Conservation (phyloP, 2,329 filamentous ascomycete genomes). For the Thelonectria blattea region DNA sequence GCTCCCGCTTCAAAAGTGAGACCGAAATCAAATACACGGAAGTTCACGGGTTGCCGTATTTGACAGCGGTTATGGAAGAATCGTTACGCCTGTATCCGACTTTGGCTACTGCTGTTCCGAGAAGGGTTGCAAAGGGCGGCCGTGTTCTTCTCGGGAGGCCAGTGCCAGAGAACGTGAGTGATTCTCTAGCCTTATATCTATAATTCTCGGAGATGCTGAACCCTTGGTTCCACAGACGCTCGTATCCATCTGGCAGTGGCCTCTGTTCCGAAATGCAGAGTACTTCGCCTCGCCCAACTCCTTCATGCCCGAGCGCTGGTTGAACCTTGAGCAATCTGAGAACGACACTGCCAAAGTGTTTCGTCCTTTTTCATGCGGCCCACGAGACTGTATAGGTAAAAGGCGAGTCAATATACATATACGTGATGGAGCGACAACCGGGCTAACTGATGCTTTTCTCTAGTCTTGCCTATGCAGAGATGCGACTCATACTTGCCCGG, state of each 20-base stretch:
- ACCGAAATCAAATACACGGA: constrained; percentile 44
- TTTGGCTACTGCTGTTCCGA: constrained; percentile 29
- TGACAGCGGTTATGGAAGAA: constrained; percentile 51
- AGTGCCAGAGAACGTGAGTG: constrained; percentile 42
- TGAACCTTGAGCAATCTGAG: constrained; percentile 30
- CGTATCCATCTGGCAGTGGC: constrained; percentile 38
- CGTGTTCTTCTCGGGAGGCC: constrained; percentile 38
- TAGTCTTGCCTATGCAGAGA: constrained; percentile 42
- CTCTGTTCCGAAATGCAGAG: constrained; percentile 41
- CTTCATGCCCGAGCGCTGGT: constrained; percentile 49
- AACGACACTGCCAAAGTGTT: constrained; percentile 34
- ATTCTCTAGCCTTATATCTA: neutral
- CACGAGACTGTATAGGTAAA: constrained; percentile 42
- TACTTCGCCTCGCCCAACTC: constrained; percentile 42
- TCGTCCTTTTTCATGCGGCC: constrained; percentile 41
- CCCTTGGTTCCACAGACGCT: neutral
- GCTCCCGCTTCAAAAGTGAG: constrained; percentile 42
- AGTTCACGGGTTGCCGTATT: constrained; percentile 42
- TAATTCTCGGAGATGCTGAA: neutral
- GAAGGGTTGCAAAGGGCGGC: constrained; percentile 41
- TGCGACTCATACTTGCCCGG: constrained; percentile 3
- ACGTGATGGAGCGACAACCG: neutral
- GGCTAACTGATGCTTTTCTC: neutral
- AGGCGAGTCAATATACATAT: constrained; percentile 33
- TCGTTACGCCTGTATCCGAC: constrained; percentile 47